Base-by-base conservation (phyloP, 2,329 filamentous ascomycete species). In the Penicillium sclerotigenum region DNA sequence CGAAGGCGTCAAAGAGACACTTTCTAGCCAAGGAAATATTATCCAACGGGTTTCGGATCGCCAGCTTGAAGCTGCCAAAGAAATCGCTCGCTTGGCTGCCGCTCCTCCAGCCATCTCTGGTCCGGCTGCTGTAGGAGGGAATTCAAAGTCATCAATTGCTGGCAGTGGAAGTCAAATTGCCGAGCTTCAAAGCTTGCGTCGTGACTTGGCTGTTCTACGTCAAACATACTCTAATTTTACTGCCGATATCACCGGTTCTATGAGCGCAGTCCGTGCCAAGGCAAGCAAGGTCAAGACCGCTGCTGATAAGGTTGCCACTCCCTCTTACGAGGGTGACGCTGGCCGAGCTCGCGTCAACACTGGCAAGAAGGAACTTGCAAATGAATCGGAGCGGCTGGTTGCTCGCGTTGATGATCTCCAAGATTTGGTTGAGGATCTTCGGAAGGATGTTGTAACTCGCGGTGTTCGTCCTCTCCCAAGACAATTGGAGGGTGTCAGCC, bases 361-460 rank as follows among this genome's bases (percentile, higher is more conserved):
- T 34, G 93, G 93, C 47, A 95, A 96, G 72, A 96, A 96, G 75
- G 84, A 87, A 57, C 84, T 99, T 58, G 89, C 88, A 48, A 81
- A 87, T 26, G 93, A 97, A 71, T 96, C 91, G 0, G 93, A 97
- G 73, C 87, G 87, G 60, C 86, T 99, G 54, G 92, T 99, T 63
- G 88, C 86, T 64, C 88, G 91, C 69, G 94, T 99, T 11, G 94
- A 99, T 70, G 93, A 97, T 69, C 82, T 99, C n/a, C 94, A 97
- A 75, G 94, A 99, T 73, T 81, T 94, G 52, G 90, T 99, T 20
- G 94, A 99, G 74, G 94, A 99, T 71, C 83, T 99, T 41, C 91
- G 94, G 59, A 97, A 99, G 77, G 94, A 99, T 69, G 94, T 99
- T 43, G 94, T 99, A 45, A 82, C 87, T 56, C 90, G 94, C 57